These are phyloP conservation scores for Nicotiana sylvestris DNA, from an alignment of 257 asterid genomes.

Conservation along the genomic window DNA sequence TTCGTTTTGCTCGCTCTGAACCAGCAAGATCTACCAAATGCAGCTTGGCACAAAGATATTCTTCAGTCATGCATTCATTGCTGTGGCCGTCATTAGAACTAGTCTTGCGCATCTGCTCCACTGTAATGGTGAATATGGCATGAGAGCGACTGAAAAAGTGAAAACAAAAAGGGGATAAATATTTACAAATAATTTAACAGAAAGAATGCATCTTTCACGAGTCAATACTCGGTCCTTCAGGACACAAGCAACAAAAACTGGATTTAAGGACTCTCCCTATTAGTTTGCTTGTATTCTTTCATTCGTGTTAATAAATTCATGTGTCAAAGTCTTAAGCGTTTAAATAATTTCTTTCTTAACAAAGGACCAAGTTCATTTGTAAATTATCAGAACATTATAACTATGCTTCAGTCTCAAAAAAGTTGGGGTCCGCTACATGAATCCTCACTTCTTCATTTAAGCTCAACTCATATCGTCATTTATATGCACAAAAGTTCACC, in stretches of 20 bases:
- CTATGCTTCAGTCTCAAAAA: too few species aligned
- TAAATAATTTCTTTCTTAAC: neutral
- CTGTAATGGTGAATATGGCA: slow-evolving; percentile 96
- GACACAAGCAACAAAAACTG: neutral
- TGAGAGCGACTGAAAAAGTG: slow-evolving; percentile 79
- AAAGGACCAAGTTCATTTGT: neutral
- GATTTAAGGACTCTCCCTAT: neutral
- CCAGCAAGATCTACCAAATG: slow-evolving; percentile 99
- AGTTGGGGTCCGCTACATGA: too few species aligned
- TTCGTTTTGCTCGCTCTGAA: slow-evolving; percentile 97
- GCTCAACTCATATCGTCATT: too few species aligned
- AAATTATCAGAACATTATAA: neutral
- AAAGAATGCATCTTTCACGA: neutral
- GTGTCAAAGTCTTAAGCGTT: neutral
- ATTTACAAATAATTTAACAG: slow-evolving; percentile 8
- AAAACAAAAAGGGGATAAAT: neutral
- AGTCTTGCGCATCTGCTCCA: slow-evolving; percentile 87
- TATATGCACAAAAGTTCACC: too few species aligned
- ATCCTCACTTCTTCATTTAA: too few species aligned
- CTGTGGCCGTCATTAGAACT: slow-evolving; percentile 39
- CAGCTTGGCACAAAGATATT: slow-evolving; percentile 94
- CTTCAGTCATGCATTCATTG: slow-evolving; percentile 76
- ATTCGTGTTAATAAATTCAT: neutral
- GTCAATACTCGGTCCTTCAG: neutral
- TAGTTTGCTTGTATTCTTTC: neutral